Base-by-base conservation (phyloP, 345 rosid genomes). In the Brassica rapa region DNA sequence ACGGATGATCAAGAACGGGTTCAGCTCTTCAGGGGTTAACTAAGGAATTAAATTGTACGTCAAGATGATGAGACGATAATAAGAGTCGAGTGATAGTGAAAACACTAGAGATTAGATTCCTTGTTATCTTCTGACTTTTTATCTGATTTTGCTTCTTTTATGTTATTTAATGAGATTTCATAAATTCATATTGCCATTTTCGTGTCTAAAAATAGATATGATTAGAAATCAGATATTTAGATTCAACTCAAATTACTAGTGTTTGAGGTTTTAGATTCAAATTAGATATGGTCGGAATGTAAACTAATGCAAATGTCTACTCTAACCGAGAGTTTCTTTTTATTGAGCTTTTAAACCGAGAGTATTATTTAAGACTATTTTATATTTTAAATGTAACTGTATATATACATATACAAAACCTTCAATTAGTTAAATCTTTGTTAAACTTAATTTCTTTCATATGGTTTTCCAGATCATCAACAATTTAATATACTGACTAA, bases 1-100 rank as follows among this genome's bases (percentile, higher is more conserved):
- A 72, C 74, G 27, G 88, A 90, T 64, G 91, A 86, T 66, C 91
- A 89, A 79, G 90, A 87, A 81, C 83, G 88, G 61, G 63, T 82
- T 25, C 83, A 80, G n/a, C 78, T 85, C 19, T 82, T 85, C 86
- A 78, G 93, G 72, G 94, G 90, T 2, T 89, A 76, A 89, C 12
- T 70, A 24, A 29, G 12, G 19, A 55, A 39, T 59, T 33, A 55
- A 39, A 37, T 15, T 5, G 55, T 39, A 68, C 29, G 62, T 68
- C 56, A 68, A n/a, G 15, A 66, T 7, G 21, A 62, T 51, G 41
- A 62, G 64, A 76, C 51, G 33, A 15, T 51, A 63, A 51, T 70
- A 78, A 78, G 68, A 78, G 72, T 66, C 66, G 81, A 72, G 68
- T 72, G 82, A 72, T 27, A 66, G 27, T 72, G 53, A 65, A 53